Conservation (phyloP, 305 asterid species). For the Nicotiana rustica region DNA sequence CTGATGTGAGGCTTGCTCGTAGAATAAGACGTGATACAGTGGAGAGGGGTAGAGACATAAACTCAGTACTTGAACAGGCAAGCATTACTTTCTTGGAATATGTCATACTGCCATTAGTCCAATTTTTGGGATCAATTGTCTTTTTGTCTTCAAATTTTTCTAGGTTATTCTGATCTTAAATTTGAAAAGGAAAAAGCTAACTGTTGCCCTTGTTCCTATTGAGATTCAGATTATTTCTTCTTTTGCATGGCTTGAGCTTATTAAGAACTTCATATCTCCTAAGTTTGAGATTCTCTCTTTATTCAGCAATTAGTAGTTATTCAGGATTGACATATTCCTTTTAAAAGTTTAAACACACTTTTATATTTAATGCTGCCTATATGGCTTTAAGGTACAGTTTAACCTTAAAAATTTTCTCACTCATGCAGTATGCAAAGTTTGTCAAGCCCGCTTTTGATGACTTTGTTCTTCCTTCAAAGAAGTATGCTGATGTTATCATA, state of each 20-base stretch:
- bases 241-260: neutral
- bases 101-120: slow-evolving; percentile 11
- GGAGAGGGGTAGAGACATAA: slow-evolving; percentile 94
- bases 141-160: neutral
- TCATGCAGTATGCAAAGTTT: slow-evolving; percentile 91
- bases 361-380: neutral
- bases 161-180: slow-evolving; percentile 19
- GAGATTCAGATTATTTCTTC: slow-evolving; percentile 12
- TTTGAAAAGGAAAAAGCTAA: neutral
- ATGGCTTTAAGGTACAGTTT: slow-evolving; percentile 17
- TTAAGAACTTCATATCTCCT: neutral
- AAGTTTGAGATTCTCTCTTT: neutral
- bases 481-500: slow-evolving; percentile 95
- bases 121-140: neutral
- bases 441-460: slow-evolving; percentile 99
- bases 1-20: slow-evolving; percentile 99
- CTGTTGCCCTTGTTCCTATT: neutral
- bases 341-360: neutral
- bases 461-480: slow-evolving; percentile 95
- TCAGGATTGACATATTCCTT: neutral
- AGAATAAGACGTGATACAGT: slow-evolving; percentile 97
- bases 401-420: slow-evolving; percentile 33
- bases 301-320: neutral
- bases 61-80: slow-evolving; percentile 97
- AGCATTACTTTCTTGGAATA: slow-evolving; percentile 41